Evolutionary conservation across 495 filamentous ascomycete genomes (phyloP).

Genomic region (Ascobolus immersus): DNA sequence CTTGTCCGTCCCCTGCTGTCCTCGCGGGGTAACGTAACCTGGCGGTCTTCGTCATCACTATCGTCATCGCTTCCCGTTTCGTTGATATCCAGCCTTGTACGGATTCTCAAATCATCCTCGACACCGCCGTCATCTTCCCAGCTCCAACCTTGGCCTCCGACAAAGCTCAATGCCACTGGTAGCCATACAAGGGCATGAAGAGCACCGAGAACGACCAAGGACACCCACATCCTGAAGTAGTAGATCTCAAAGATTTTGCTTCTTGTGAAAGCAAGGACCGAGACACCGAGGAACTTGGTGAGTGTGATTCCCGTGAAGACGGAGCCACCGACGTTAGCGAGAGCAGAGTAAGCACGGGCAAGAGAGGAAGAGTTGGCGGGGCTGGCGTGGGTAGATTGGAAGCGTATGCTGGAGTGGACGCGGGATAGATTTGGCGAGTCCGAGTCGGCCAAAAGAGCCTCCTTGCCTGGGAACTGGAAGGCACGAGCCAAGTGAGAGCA

Average conservation of each 20-base stretch:
- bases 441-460: conserved; percentile 37
- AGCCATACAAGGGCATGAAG: conserved; percentile 74
- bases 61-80: too few relatives aligned
- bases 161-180: conserved; percentile 64
- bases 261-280: conserved; percentile 73
- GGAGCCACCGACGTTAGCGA: conserved; percentile 77
- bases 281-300: conserved; percentile 81
- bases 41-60: too few relatives aligned
- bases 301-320: conserved; percentile 93
- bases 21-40: too few relatives aligned
- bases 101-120: conserved; percentile 51
- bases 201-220: conserved; percentile 71
- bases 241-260: conserved; percentile 99
- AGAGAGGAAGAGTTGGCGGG: conserved; percentile 31
- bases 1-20: too few relatives aligned
- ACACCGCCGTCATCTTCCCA: conserved; percentile 52
- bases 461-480: conserved; percentile 69
- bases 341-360: conserved; percentile 64
- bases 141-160: conserved; percentile 69
- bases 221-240: conserved; percentile 90
- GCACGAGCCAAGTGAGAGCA: conserved; percentile 91
- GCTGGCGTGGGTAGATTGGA: background rate
- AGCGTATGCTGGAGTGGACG: background rate
- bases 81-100: too few relatives aligned
- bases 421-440: background rate